Base-by-base conservation (phyloP, 352 stramenopile species). In the Lagenidium giganteum region DNA sequence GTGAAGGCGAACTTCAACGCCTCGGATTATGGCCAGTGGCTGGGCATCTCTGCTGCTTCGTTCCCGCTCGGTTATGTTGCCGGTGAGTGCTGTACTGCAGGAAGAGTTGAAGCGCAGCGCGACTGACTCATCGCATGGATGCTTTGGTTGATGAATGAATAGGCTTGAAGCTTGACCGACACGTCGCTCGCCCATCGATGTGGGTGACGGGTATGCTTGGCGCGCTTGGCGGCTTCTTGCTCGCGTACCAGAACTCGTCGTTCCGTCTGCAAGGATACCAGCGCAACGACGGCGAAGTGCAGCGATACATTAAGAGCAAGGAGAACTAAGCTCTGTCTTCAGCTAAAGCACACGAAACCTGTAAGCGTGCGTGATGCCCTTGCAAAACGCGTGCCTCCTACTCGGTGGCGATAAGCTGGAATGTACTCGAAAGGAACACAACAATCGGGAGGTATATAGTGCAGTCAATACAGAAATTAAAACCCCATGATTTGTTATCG, bases 251-350 rank as follows among this genome's bases (percentile, higher is more conserved):
- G 60, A 85, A 72, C 58, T 85, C 69, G 48, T 72, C 59, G 13
- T 73, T 81, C 44, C 67, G 70, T 46, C 65, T 87, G 35, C 67
- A 83, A 51, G 71, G 75, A 31, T 87, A 68, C 63, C 64, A 70
- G 42, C 41, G 50, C 17, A 83, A 81, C 50, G 51, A 51, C n/a
- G 50, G 53, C 21, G 66, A 82, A 32, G 69, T 82, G 26, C 41
- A 65, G 53, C 51, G 61, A 36, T 74, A 74, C 61, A 71, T 79
- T 28, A 65, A 18, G n/a, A 36, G 30, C 21, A 36, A 36, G 21
- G 30, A n/a, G 29, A 59, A 64, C n/a, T n/a, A n/a, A n/a, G n/a
- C n/a, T n/a, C n/a, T n/a, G n/a, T n/a, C n/a, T n/a, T n/a, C n/a
- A n/a, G n/a, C n/a, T n/a, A n/a, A n/a, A n/a, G n/a, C n/a, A n/a